Conservation (phyloP, 208 protist species). For the Angomonas deanei region DNA sequence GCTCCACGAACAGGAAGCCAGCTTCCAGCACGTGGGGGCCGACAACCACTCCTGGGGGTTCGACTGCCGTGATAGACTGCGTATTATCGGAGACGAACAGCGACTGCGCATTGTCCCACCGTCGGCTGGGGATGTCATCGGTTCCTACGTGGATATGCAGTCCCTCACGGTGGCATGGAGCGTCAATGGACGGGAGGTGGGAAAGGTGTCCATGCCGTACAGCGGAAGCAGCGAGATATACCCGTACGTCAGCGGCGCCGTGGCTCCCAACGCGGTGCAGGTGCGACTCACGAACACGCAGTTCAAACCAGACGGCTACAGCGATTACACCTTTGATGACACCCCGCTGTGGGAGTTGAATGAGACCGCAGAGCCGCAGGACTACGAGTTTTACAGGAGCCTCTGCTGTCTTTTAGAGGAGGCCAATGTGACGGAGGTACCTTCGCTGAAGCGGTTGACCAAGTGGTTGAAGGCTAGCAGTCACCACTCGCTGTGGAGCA, state of each 20-base stretch:
- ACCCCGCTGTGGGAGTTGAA: constrained; percentile 18
- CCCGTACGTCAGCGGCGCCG: constrained; percentile 79
- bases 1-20: constrained; percentile 75
- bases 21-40: constrained; percentile 77
- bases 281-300: constrained; percentile 76
- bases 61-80: constrained; percentile 76
- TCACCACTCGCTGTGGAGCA: constrained; percentile 20
- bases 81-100: constrained; percentile 72
- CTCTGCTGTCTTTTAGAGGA: constrained; percentile 56
- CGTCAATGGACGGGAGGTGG: constrained; percentile 78
- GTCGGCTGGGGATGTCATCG: constrained; percentile 69
- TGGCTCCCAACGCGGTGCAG: constrained; percentile 50
- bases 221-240: constrained; percentile 76
- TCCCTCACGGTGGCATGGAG: constrained; percentile 84
- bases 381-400: constrained; percentile 74
- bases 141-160: constrained; percentile 74
- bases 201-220: constrained; percentile 65
- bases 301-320: constrained; percentile 64
- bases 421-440: constrained; percentile 1
- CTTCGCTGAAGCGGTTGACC: background rate
- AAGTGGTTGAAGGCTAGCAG: background rate
- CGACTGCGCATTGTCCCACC: constrained; percentile 34
- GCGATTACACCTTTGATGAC: constrained; percentile 53
- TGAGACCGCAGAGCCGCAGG: constrained; percentile 17
- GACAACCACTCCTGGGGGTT: constrained; percentile 88